Base-by-base conservation (phyloP, 1,139 yeast species). In the Blastobotrys illinoisensis region DNA sequence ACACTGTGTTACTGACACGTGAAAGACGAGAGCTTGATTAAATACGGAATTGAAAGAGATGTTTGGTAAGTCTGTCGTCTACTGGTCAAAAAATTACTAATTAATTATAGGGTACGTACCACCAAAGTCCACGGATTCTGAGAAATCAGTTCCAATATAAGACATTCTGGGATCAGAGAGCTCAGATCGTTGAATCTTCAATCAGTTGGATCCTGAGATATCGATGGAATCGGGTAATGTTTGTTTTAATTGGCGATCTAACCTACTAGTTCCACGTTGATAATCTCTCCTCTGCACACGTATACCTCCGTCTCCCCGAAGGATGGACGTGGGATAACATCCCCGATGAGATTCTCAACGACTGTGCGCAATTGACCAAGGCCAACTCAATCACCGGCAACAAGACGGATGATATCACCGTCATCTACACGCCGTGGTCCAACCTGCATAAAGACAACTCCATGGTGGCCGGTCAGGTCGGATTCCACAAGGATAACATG, bases 391-490 rank as follows among this genome's bases (percentile, higher is more conserved):
- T 87, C 51, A 83, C 85, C 64, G 96, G 88, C 5, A 86, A 83
- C 70, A 88, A 88, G 66, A 70, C 80, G 62, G 82, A 83, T 64
- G 85, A 85, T 63, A 75, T 87, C 55, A 82, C 86, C 0, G 79
- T 88, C 14, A 80, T 88, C 52, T 83, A 83, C 63, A 88, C 96
- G 0, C 90, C 95, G 0, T 88, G 89, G 77, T 78, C 79, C 47
- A 88, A 88, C 66, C 73, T 88, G 54, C 78, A 79, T 51, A 85
- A 87, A 59, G 83, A 82, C 54, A 86, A 86, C 4, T 79, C 81
- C 45, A 88, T 87, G 95, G 90, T 82, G 51, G 80, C 80, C n/a
- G 96, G 96, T 3, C 89, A 90, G 48, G 96, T 88, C 3, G 81
- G 88, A 0, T 88, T 87, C 69, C 75, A 79, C 49, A 77, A 78